Conservation (phyloP, 805 yeast genomes). For the Candida boleticola region DNA sequence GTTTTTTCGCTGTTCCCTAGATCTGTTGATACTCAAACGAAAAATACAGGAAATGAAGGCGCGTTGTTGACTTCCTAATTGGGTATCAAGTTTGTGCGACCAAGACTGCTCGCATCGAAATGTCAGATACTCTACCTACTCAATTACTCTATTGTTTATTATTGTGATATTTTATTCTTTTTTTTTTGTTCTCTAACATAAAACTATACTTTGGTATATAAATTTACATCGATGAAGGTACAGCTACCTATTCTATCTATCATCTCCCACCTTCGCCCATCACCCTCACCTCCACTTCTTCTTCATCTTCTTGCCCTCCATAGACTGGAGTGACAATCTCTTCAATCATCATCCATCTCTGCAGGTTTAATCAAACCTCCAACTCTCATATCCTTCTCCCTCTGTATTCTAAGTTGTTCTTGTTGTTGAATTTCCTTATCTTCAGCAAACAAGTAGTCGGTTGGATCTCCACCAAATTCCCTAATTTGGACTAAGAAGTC, state of each 20-base stretch:
- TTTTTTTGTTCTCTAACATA: too few species aligned
- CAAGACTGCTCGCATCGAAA: too few species aligned
- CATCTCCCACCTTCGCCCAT: background rate
- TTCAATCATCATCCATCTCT: slow-evolving; percentile 75
- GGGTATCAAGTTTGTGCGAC: background rate
- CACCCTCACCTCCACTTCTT: background rate
- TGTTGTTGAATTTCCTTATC: slow-evolving; percentile 77
- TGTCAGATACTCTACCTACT: too few species aligned
- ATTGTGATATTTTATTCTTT: too few species aligned
- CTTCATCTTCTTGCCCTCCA: too few species aligned
- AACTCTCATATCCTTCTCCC: slow-evolving; percentile 78
- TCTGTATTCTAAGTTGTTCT: slow-evolving; percentile 68
- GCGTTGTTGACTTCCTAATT: background rate
- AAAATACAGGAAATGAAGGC: background rate
- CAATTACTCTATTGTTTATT: too few species aligned
- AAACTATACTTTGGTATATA: background rate
- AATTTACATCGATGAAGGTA: background rate
- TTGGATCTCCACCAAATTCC: slow-evolving; percentile 92
- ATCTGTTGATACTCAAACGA: background rate
- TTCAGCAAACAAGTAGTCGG: slow-evolving; percentile 92
- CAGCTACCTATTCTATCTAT: background rate
- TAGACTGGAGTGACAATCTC: too few species aligned
- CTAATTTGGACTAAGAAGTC: slow-evolving; percentile 96
- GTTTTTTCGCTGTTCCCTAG: background rate
- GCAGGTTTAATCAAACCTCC: slow-evolving; percentile 95